Evolutionary conservation across 2,329 filamentous ascomycete genomes (phyloP).

Genomic region (Colletotrichum tropicicola): DNA sequence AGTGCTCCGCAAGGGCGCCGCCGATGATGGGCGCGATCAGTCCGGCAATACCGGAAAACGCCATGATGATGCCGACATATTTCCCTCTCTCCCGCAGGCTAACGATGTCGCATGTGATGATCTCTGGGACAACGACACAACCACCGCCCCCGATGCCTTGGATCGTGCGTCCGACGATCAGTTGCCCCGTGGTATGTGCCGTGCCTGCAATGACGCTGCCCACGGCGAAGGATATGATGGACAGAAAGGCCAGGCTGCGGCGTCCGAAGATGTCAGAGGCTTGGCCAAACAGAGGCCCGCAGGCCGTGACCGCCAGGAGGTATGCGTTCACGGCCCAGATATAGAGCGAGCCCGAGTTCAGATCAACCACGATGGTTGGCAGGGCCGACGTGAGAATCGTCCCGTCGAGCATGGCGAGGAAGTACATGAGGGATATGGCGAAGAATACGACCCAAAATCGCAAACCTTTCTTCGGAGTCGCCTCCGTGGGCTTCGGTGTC

Average conservation of each 20-base stretch:
- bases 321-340: constrained; percentile 39
- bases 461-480: not conserved
- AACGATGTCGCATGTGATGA: constrained; percentile 52
- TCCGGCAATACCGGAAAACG: constrained; percentile 41
- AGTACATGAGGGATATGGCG: not conserved
- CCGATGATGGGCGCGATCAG: constrained; percentile 3
- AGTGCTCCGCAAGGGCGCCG: not conserved
- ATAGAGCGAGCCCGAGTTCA: constrained; percentile 26
- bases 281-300: constrained; percentile 61
- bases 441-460: not conserved
- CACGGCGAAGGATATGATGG: constrained; percentile 56
- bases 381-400: not conserved
- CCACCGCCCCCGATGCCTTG: constrained; percentile 56
- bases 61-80: constrained; percentile 44
- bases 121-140: constrained; percentile 41
- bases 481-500: not conserved
- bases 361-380: not conserved
- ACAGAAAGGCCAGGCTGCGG: constrained; percentile 47
- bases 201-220: constrained; percentile 62
- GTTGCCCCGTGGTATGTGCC: constrained; percentile 49
- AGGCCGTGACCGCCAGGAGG: constrained; percentile 42
- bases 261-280: constrained; percentile 61
- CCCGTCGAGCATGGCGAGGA: not conserved
- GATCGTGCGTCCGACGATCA: constrained; percentile 58
- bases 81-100: constrained; percentile 53